Evolutionary conservation across 2,329 filamentous ascomycete genomes (phyloP), one percentile per base, ranked within the genome.

Genomic region (Epichloe sylvatica): DNA sequence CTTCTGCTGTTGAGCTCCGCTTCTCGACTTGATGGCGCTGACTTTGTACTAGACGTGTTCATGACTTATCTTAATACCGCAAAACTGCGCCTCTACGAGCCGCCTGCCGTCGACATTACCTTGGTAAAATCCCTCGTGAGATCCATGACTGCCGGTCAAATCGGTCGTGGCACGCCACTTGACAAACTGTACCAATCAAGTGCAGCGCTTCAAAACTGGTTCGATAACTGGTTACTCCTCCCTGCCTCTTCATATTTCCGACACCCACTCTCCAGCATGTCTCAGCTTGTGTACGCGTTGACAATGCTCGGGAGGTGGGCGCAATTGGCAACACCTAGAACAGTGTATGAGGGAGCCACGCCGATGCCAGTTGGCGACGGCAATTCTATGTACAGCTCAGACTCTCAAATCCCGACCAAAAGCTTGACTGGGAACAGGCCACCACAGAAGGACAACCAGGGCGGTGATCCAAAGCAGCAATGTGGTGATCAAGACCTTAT

Each of bases 271-370:
- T 62, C 69, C 0, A 56, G 68, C 0, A 71, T 66, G 35, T 60
- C 68, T 1, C 71, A 77, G 48, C 60, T 77, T 0, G 67, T 76
- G 3, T 74, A 76, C 47, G 70, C 67, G n/a, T 60, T 74, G 40
- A 71, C 67, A 4, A 73, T 75, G 66, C 63, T 77, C 0, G 68
- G 71, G 1, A 67, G 74, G 6, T 77, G 73, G 73, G 69, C 71
- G 5, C 73, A 72, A 41, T 62, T 75, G 0, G 63, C 70, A 0
- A 67, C 66, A 0, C 67, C 67, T 0, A 65, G 65, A 21, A 58
- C 60, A 0, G 51, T 65, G 39, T 60, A 57, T 13, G 54, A 53
- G 9, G 52, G 57, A 0, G 53, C 53, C 5, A 55, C 56, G 4
- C 52, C 59, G 0, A 63, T 64, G 58, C 60, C 61, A 0, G 41